Evolutionary conservation across 202 grass and related monocot genomes (phyloP).

Genomic region (Elaeis oleifera): DNA sequence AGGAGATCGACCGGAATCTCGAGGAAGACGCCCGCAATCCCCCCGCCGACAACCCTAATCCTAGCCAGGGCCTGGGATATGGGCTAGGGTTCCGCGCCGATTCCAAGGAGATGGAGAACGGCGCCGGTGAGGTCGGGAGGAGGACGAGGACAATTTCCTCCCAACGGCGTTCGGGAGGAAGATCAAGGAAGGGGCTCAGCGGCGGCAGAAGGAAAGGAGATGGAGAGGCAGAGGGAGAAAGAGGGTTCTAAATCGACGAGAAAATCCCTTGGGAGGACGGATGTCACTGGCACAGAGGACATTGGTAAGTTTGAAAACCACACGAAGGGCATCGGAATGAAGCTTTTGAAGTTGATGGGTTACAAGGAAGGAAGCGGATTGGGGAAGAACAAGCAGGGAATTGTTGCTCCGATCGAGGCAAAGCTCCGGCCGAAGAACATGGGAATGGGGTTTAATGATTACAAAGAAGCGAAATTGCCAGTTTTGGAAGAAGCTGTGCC

Average conservation of each 20-base stretch:
- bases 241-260: conserved; percentile 17
- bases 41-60: conserved; percentile 3
- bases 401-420: conserved; percentile 33
- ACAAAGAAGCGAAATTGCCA: conserved; percentile 58
- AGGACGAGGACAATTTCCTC: conserved; percentile 32
- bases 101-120: conserved; percentile 7
- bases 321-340: conserved; percentile 53
- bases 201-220: conserved; percentile 58
- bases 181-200: conserved; percentile 53
- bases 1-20: conserved; percentile 28
- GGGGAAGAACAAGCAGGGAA: conserved; percentile 72
- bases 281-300: conserved; percentile 19
- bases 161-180: conserved; percentile 57
- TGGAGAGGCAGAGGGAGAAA: conserved; percentile 13
- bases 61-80: conserved; percentile 32
- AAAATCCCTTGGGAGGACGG: conserved; percentile 24
- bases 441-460: conserved; percentile 68
- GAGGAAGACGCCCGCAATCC: conserved; percentile 7
- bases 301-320: conserved; percentile 46
- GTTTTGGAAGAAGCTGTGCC: conserved; percentile 1
- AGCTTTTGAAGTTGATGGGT: conserved; percentile 64
- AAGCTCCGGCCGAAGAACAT: conserved; percentile 63
- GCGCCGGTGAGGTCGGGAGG: conserved; percentile 10
- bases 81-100: conserved; percentile 28
- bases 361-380: conserved; percentile 67